phyloP scores from a whole-genome alignment of 495 filamentous ascomycete genomes.

The Tuber calosporum region DNA sequence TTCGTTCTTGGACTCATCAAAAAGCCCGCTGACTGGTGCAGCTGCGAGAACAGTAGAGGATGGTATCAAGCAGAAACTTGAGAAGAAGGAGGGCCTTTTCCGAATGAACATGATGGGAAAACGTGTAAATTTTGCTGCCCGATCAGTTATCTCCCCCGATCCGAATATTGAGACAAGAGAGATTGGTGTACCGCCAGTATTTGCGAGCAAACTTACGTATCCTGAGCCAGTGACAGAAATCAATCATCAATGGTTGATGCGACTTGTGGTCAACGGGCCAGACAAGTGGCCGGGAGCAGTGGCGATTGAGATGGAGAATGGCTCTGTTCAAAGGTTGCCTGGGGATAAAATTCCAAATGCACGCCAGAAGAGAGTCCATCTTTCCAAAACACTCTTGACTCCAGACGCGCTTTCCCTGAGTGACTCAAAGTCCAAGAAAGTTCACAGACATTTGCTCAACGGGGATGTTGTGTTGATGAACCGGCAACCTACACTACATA shows the following conservation, averaged over 20 bases:
- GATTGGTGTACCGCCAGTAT: slow-evolving; percentile 94
- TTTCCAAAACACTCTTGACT: slow-evolving; percentile 57
- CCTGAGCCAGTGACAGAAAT: slow-evolving; percentile 95
- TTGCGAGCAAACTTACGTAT: slow-evolving; percentile 92
- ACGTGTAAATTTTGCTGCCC: slow-evolving; percentile 95
- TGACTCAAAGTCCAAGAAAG: slow-evolving; percentile 85
- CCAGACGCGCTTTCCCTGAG: slow-evolving; percentile 68
- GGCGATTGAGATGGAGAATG: slow-evolving; percentile 91
- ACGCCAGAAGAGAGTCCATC: slow-evolving; percentile 54
- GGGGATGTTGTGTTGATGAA: slow-evolving; percentile 99
- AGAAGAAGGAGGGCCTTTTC: slow-evolving; percentile 98
- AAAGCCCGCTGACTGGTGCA: slow-evolving; percentile 67
- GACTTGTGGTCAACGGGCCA: slow-evolving; percentile 90
- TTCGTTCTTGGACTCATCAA: slow-evolving; percentile 75
- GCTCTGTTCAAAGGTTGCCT: slow-evolving; percentile 78
- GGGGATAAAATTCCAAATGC: slow-evolving; percentile 76
- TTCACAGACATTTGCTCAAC: slow-evolving; percentile 89
- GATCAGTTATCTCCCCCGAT: slow-evolving; percentile 96
- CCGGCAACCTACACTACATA: slow-evolving; percentile 97
- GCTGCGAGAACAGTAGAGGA: slow-evolving; percentile 64
- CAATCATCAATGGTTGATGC: slow-evolving; percentile 90
- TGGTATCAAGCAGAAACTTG: slow-evolving; percentile 93
- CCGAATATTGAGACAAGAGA: slow-evolving; percentile 98
- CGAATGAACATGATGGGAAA: slow-evolving; percentile 99
- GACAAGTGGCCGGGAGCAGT: slow-evolving; percentile 91